Base-by-base conservation (phyloP, 2,329 filamentous ascomycete species). In the Trichoderma atrobrunneum region DNA sequence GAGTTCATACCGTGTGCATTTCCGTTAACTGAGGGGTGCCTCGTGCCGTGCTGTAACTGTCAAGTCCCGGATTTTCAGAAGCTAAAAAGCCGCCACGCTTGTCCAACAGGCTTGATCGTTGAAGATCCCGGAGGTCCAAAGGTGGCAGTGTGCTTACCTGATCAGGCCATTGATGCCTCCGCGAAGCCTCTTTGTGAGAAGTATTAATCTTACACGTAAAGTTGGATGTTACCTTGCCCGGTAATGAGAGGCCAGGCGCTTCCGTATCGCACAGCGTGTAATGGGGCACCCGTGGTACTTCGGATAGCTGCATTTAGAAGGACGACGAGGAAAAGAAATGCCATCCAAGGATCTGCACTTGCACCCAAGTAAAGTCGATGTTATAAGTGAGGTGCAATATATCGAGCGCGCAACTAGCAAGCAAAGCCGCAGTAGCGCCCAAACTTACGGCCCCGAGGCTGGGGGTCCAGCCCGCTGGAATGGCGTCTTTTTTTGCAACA, bases 371-470 rank as follows among this genome's bases (percentile, higher is more conserved):
- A 54, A 14, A 60, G 18, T 60, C 21, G 57, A 60, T 28, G 61
- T 7, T 54, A 24, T 54, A 28, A 30, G 61, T 30, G 34, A 28
- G 12, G 36, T 30, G 34, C 18, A 30, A 30, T 26, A 34, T 39
- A 26, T 62, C 36, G 36, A 64, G 36, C 11, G 39, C 16, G 61
- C 54, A 28, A 43, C 57, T 69, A 24, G 56, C 36, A 48, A 48
- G 54, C 65, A 69, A 12, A 59, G 34, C 65, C 54, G 65, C 65
- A 69, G 65, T 69, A 60, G 65, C 56, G 66, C 54, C 36, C 12
- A 28, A 30, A 10, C 30, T 21, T 34, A 34, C 24, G 39, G 18
- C 43, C 26, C 28, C n/a, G 43, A 51, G 26, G 65, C 26, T 51
- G 36, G 26, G 63, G 26, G 36, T 34, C 65, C 36, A 61, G 36